phyloP scores from a whole-genome alignment of 495 filamentous ascomycete genomes.

The Aspergillus conjunctus region DNA sequence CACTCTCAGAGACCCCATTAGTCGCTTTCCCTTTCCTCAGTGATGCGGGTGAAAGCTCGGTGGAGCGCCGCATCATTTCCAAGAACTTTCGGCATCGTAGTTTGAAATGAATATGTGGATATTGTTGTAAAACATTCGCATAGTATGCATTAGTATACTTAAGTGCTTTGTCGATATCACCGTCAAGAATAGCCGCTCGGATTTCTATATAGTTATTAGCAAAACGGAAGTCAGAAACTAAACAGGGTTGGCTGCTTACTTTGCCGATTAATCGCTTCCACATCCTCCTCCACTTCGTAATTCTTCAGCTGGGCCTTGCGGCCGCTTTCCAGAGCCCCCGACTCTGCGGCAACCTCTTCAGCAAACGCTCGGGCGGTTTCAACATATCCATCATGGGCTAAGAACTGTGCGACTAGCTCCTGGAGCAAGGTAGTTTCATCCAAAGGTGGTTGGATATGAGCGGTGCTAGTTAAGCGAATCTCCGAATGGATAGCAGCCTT shows the following conservation, averaged over 20 bases:
- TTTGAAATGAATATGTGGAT: slow-evolving; percentile 87
- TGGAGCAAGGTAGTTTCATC: slow-evolving; percentile 81
- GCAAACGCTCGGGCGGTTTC: slow-evolving; percentile 90
- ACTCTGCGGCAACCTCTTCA: slow-evolving; percentile 76
- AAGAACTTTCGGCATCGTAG: slow-evolving; percentile 90
- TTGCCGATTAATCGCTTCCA: slow-evolving; percentile 86
- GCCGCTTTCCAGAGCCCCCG: slow-evolving; percentile 61
- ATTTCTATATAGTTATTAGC: slow-evolving; percentile 58
- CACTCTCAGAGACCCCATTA: slow-evolving; percentile 42
- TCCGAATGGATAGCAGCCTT: slow-evolving; percentile 59
- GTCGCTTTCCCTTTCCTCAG: slow-evolving; percentile 41
- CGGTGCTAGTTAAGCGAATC: slow-evolving; percentile 53
- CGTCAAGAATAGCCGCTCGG: slow-evolving; percentile 83
- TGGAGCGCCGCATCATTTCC: slow-evolving; percentile 87
- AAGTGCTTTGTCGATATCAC: slow-evolving; percentile 88
- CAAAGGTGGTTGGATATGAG: slow-evolving; percentile 64
- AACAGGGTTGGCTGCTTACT: slow-evolving; percentile 51
- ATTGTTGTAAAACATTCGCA: slow-evolving; percentile 76
- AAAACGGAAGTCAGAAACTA: slow-evolving; percentile 22
- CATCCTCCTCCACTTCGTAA: slow-evolving; percentile 79
- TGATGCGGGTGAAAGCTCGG: slow-evolving; percentile 57
- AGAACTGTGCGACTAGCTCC: slow-evolving; percentile 79
- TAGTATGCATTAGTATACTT: slow-evolving; percentile 79
- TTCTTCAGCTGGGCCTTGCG: slow-evolving; percentile 54
- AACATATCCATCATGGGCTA: slow-evolving; percentile 96